A percentile compares a stretch with the other conserved stretches of the same genome.
Conservation (phyloP, 2,329 filamentous ascomycete species). For the Claviceps citrina region DNA sequence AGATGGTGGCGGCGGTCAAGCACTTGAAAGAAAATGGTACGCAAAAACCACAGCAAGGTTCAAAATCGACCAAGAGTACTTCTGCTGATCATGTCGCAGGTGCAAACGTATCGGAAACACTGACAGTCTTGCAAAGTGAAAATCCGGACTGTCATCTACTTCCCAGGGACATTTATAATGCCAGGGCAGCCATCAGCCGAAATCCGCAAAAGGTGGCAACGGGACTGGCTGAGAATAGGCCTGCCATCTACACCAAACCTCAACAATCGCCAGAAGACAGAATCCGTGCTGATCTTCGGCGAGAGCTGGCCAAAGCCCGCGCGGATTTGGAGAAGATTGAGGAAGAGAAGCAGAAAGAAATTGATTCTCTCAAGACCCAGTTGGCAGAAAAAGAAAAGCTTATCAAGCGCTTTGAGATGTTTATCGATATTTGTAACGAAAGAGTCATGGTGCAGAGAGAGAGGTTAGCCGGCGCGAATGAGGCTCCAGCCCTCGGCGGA, state of each 20-base stretch:
- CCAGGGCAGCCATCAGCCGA: slow-evolving; percentile 49
- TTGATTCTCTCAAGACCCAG: slow-evolving; percentile 41
- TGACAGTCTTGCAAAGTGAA: slow-evolving; percentile 48
- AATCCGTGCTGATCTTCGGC: slow-evolving; percentile 44
- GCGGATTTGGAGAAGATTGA: slow-evolving; percentile 41
- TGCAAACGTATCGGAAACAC: slow-evolving; percentile 48
- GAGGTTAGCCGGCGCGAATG: slow-evolving; percentile 25
- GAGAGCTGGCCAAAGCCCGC: slow-evolving; percentile 42
- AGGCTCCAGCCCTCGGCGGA: slow-evolving; percentile 12
- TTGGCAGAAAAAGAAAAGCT: slow-evolving; percentile 48
- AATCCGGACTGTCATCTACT: slow-evolving; percentile 49
- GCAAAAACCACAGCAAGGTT: slow-evolving; percentile 12
- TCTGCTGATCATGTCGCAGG: slow-evolving; percentile 24
- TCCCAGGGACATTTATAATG: slow-evolving; percentile 52
- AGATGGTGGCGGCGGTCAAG: slow-evolving; percentile 53
- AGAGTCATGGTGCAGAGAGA: slow-evolving; percentile 48
- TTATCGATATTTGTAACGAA: slow-evolving; percentile 54
- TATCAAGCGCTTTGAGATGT: slow-evolving; percentile 51
- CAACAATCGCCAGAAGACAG: slow-evolving; percentile 47
- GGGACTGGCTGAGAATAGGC: slow-evolving; percentile 43
- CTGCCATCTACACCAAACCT: slow-evolving; percentile 52
- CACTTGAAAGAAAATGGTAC: slow-evolving; percentile 50
- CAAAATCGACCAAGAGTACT: slow-evolving; percentile 4
- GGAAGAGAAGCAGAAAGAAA: slow-evolving; percentile 41
- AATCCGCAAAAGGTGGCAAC: slow-evolving; percentile 47